Percentiles rank a stretch among this genome's conserved stretches.
Evolutionary conservation across 1,284 basidiomycete genomes (phyloP).

Genomic region (Calocybe gambosa): DNA sequence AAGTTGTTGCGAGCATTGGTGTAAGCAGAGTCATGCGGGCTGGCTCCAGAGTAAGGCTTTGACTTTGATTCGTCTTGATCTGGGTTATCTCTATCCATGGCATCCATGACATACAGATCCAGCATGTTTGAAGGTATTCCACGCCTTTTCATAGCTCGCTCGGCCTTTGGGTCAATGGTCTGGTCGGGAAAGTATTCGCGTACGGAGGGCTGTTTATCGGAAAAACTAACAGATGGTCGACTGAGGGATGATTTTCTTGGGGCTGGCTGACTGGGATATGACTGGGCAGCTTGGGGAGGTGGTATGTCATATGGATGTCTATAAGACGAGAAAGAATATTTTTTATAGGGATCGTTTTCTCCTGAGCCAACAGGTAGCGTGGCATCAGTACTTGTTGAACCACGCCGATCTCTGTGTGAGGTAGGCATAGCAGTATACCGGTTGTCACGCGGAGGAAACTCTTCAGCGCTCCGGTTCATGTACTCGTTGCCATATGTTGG

Average conservation of each 20-base stretch:
- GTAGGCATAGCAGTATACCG: constrained; percentile 5
- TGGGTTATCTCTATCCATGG: constrained; percentile 19
- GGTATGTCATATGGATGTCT: constrained; percentile 54
- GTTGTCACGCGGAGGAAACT: constrained; percentile 14
- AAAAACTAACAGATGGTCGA: constrained; percentile 26
- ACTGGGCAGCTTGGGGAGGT: constrained; percentile 39
- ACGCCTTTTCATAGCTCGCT: constrained; percentile 32
- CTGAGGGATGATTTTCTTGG: constrained; percentile 21
- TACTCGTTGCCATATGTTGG: constrained; percentile 15
- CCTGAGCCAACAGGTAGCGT: constrained; percentile 23
- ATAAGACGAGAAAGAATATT: constrained; percentile 47
- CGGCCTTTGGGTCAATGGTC: constrained; percentile 21
- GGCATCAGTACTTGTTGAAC: constrained; percentile 23
- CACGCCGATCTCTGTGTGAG: constrained; percentile 15
- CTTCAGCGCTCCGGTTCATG: constrained; percentile 15
- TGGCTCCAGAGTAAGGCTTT: constrained; percentile 11
- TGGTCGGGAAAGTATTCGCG: constrained; percentile 21
- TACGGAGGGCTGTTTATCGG: constrained; percentile 19
- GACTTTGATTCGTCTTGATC: constrained; percentile 12
- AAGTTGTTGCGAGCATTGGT: constrained; percentile 20
- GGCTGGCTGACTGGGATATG: constrained; percentile 18
- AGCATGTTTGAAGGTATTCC: constrained; percentile 44
- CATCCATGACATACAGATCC: constrained; percentile 44
- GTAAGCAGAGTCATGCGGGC: constrained; percentile 19
- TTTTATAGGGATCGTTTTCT: constrained; percentile 25